A percentile compares a stretch with the other conserved stretches of the same genome.
Evolutionary conservation across 1,284 basidiomycete genomes (phyloP).

Genomic region (Leccinum griseonigrum): DNA sequence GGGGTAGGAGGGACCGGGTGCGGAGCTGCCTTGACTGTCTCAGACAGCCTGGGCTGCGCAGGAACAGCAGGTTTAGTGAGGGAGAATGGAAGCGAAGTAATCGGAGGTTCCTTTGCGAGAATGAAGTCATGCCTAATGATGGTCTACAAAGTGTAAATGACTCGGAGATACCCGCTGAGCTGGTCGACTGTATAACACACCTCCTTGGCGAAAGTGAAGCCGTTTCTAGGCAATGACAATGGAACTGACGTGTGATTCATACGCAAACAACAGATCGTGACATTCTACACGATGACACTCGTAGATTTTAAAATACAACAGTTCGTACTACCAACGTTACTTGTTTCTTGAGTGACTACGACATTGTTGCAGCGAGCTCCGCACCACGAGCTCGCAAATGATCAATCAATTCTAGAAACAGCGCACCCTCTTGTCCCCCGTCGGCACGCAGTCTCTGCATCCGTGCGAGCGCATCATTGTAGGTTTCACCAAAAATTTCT

Average conservation of each 20-base stretch:
- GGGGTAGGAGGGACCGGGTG: constrained; percentile 5
- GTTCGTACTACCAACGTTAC: too few relatives aligned
- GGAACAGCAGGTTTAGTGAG: constrained; percentile 39
- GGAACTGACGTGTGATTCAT: neutral
- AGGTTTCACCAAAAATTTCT: too few relatives aligned
- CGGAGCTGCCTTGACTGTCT: constrained; percentile 5
- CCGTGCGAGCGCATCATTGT: too few relatives aligned
- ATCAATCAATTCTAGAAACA: too few relatives aligned
- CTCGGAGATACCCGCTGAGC: neutral
- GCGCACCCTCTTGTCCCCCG: too few relatives aligned
- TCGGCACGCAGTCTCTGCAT: too few relatives aligned
- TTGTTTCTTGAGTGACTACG: too few relatives aligned
- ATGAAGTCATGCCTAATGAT: constrained; percentile 37
- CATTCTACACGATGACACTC: neutral
- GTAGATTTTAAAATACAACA: neutral
- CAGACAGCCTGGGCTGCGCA: neutral
- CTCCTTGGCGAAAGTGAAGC: constrained; percentile 66
- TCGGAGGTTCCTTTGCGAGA: constrained; percentile 63
- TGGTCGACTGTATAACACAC: constrained; percentile 38
- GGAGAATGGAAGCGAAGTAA: constrained; percentile 63
- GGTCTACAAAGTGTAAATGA: constrained; percentile 24
- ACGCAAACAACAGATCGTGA: neutral
- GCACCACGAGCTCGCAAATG: too few relatives aligned
- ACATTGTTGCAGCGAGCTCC: too few relatives aligned
- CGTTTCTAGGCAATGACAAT: constrained; percentile 13